These are phyloP conservation scores for Dictyostelium capitatum DNA, from an alignment of 78 protist species.

Conservation along the genomic window DNA sequence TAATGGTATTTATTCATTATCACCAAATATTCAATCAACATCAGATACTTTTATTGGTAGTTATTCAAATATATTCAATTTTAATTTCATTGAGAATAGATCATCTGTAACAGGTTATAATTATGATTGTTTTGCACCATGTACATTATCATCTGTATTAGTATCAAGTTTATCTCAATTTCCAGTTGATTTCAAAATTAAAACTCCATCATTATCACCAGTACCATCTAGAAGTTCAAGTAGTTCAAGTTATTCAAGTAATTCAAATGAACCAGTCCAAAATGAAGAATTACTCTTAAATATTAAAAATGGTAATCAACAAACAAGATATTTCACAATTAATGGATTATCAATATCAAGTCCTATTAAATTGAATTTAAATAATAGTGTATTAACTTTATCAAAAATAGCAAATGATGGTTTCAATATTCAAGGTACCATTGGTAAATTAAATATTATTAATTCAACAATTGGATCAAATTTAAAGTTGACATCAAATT, in stretches of 20 bases:
- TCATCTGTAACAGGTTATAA: neutral
- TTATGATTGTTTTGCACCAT: neutral
- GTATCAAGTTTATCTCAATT: neutral
- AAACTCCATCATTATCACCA: neutral
- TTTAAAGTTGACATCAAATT: too few species aligned
- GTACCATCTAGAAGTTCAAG: neutral
- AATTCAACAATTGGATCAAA: neutral
- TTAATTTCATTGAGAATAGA: neutral
- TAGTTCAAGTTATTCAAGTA: too few species aligned
- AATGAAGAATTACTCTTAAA: neutral
- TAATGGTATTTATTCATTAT: neutral
- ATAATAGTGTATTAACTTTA: neutral
- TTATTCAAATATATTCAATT: neutral
- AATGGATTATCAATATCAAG: neutral
- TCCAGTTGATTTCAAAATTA: neutral
- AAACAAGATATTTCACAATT: neutral
- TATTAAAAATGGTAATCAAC: neutral
- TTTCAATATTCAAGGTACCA: neutral
- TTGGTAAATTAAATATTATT: neutral
- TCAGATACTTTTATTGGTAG: too few species aligned
- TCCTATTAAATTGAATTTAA: neutral
- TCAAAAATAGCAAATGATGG: neutral
- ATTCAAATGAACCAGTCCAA: too few species aligned
- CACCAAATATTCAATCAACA: neutral
- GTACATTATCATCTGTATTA: neutral